Percentiles rank a stretch among this genome's conserved stretches.
Conservation (phyloP, 371 early-diverging fungal species). For the Rhizopus arrhizus region DNA sequence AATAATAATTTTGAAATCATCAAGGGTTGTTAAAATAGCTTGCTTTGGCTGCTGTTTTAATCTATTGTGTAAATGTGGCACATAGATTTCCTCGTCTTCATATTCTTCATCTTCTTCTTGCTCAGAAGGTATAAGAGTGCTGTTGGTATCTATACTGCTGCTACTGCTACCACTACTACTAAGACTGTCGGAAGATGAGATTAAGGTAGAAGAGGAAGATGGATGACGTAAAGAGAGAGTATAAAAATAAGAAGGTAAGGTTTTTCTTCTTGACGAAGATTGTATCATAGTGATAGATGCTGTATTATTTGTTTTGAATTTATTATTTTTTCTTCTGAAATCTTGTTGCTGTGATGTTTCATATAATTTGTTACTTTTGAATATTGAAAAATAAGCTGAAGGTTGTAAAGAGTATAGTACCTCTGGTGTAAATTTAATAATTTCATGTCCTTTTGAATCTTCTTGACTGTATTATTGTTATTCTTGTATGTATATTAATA, state of each 20-base stretch:
- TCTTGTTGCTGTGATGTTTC: neutral
- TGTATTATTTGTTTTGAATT: conserved; percentile 4
- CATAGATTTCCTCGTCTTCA: conserved; percentile 15
- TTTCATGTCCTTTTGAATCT: neutral
- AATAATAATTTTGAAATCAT: conserved; percentile 57
- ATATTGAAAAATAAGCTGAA: neutral
- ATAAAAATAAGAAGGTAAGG: conserved; percentile 1
- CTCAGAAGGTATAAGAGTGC: neutral
- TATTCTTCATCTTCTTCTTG: conserved; percentile 6
- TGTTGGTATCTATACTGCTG: neutral
- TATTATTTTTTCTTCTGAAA: neutral
- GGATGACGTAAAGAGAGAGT: conserved; percentile 1
- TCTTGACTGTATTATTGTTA: too few species aligned
- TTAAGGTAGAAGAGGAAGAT: conserved; percentile 14
- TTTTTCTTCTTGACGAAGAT: conserved; percentile 1
- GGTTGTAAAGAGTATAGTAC: neutral
- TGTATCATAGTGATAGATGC: neutral
- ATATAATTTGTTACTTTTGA: neutral
- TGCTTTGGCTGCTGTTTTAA: conserved; percentile 61
- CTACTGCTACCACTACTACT: neutral
- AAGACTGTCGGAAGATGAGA: neutral
- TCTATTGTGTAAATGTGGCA: conserved; percentile 44
- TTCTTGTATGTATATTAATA: neutral
- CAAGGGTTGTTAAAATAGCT: conserved; percentile 66
- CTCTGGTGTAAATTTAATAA: neutral